phyloP scores from a whole-genome alignment of 2,329 filamentous ascomycete genomes.

The Trichoderma citrinoviride region DNA sequence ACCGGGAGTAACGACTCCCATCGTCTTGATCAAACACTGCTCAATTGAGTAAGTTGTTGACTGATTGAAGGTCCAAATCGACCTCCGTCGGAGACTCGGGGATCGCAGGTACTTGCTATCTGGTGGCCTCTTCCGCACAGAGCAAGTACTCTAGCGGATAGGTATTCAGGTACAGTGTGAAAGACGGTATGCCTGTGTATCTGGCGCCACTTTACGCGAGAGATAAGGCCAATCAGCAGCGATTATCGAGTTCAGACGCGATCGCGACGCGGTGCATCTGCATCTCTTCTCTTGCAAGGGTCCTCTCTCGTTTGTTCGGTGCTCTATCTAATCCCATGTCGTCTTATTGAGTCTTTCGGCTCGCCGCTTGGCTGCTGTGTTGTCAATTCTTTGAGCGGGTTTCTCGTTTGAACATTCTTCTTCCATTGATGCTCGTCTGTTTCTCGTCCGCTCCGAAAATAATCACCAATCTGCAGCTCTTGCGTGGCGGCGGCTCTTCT shows the following conservation, averaged over 20 bases:
- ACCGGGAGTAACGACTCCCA: no score
- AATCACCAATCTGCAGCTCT: not conserved
- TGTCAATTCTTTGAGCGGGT: not conserved
- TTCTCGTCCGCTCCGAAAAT: not conserved
- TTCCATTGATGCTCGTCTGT: not conserved
- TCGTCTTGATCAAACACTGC: no score
- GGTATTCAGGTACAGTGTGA: constrained; percentile 8
- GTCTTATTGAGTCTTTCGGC: not conserved
- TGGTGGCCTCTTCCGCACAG: not conserved
- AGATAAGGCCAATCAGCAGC: constrained; percentile 4
- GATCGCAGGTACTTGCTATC: not conserved
- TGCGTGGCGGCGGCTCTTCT: not conserved
- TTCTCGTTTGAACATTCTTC: not conserved
- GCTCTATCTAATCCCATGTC: not conserved
- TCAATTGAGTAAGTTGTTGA: not conserved
- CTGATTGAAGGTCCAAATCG: not conserved
- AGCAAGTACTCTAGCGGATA: not conserved
- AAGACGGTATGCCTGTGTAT: not conserved
- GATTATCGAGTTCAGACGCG: constrained; percentile 18
- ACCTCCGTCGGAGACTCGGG: no score
- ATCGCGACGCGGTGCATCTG: constrained; percentile 23
- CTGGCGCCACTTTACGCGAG: constrained; percentile 21
- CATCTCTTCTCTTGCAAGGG: not conserved
- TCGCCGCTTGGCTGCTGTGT: constrained; percentile 6
- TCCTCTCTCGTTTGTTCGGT: not conserved